A percentile compares a stretch with the other conserved stretches of the same genome.
These are phyloP conservation scores for Polysphondylium violaceum DNA, from an alignment of 78 protist species.

Conservation along the genomic window DNA sequence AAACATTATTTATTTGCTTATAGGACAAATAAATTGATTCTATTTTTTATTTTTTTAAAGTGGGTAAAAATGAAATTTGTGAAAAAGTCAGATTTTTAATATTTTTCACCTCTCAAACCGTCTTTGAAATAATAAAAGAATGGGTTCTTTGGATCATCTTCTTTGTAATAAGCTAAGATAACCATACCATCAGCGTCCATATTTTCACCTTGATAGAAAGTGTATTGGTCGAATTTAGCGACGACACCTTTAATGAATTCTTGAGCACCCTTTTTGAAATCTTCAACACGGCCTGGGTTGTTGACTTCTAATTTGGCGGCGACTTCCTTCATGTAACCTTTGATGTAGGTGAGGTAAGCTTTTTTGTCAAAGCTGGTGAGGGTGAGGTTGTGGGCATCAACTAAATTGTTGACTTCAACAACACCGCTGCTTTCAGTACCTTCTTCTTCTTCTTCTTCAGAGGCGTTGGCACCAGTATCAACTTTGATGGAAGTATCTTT, in stretches of 20 bases:
- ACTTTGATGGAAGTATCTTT: slow-evolving; percentile 37
- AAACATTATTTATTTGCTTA: too few species aligned
- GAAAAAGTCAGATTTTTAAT: too few species aligned
- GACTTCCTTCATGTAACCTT: slow-evolving; percentile 88
- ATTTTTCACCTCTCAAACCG: too few species aligned
- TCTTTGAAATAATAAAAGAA: too few species aligned
- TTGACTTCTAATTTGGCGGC: slow-evolving; percentile 6
- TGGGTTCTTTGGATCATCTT: slow-evolving; percentile 66
- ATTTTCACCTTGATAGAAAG: slow-evolving; percentile 82
- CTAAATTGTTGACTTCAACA: slow-evolving; percentile 74
- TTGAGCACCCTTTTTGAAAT: slow-evolving; percentile 75
- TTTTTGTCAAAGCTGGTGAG: slow-evolving; percentile 84
- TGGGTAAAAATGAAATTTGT: too few species aligned
- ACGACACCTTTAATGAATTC: slow-evolving; percentile 73
- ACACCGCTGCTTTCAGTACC: slow-evolving; percentile 27
- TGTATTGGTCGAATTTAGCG: slow-evolving; percentile 79
- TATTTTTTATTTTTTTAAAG: too few species aligned
- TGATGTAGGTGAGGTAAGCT: slow-evolving; percentile 82
- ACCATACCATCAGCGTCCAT: slow-evolving; percentile 87
- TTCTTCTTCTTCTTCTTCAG: slow-evolving; percentile 83
- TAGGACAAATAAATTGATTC: too few species aligned
- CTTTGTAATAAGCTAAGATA: slow-evolving; percentile 72
- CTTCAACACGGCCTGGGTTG: slow-evolving; percentile 84
- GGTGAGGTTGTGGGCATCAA: slow-evolving; percentile 43
- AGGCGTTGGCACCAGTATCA: slow-evolving; percentile 87